Base-by-base conservation (phyloP, 1,284 basidiomycete species). In the Takashimella koratensis region DNA sequence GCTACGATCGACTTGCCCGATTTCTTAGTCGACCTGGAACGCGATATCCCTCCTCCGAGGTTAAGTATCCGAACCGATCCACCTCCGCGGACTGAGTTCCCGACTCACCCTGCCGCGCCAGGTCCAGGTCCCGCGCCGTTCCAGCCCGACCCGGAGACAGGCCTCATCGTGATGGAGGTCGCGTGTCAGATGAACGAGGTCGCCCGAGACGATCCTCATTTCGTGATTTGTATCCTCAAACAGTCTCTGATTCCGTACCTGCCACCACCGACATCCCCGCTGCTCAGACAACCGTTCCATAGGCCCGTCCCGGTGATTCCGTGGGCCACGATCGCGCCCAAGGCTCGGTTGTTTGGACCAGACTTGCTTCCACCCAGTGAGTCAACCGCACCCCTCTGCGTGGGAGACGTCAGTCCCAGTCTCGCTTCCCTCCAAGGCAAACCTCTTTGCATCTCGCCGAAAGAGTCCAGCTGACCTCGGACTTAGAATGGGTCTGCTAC, bases 401-500 rank as follows among this genome's bases (percentile, higher is more conserved):
- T n/a, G n/a, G n/a, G n/a, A n/a, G n/a, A n/a, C n/a, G n/a, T n/a
- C n/a, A n/a, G n/a, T n/a, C n/a, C n/a, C n/a, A n/a, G n/a, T n/a
- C n/a, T n/a, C n/a, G n/a, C n/a, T n/a, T n/a, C n/a, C n/a, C n/a
- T n/a, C n/a, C n/a, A n/a, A n/a, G n/a, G n/a, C n/a, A n/a, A n/a
- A n/a, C n/a, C n/a, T 22, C 24, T 30, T 16, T 13, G 19, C 19
- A 0, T 43, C 10, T 43, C 23, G 20, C 12, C 25, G 10, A n/a
- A 20, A 40, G 2, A 12, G 2, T 2, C 5, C 3, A 3, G 27
- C 53, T 58, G 54, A 49, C 43, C 30, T 5, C 21, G 20, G 47
- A 25, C 27, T 10, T 16, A 69, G 68, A 57, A 16, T 76, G 75
- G 75, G 75, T 75, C 2, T 75, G 73, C 52, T 76, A 71, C 51